Evolutionary conservation across 116 monocot genomes (phyloP), one percentile per base, ranked within the genome.

Genomic region (Cymodocea nodosa): DNA sequence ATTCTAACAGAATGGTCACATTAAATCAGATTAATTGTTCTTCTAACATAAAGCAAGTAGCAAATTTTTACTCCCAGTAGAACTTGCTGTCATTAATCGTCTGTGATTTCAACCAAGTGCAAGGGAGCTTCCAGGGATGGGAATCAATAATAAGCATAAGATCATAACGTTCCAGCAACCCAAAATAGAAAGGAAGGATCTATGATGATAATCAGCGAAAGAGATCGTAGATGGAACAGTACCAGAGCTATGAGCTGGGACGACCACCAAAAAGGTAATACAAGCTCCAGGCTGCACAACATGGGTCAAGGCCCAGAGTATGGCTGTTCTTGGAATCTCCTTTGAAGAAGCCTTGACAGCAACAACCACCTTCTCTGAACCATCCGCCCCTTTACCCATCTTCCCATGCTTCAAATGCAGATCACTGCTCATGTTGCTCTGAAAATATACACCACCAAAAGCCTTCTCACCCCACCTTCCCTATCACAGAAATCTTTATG

Each of bases 241-340:
- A 90, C 90, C 94, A 36, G 94, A 71, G 63, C 69, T 77, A 2
- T 79, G 85, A 48, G 66, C 62, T 14, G 91, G 80, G 48, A 95
- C 71, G 17, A 95, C 85, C 50, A 90, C 91, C 56, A 95, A 51
- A 50, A 95, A 81, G 2, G 82, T 81, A 18, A 95, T 81, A 44
- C 90, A 85, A 67, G 80, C 81, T 12, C 87, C 85, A 57, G 95
- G 95, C 52, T 90, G 95, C 74, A 87, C 90, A 34, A 95, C 95
- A 81, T 95, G 87, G 14, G 79, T 85, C 30, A 95, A 65, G 52
- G 95, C 91, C 95, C 95, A 95, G 14, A 95, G 77, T 40, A 95
- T 66, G 8, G 87, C 95, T 15, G 81, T 74, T 77, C 72, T 87
- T 6, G 90, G 73, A 58, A 95, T 95, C 56, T 90, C 95, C 62